Conservation (phyloP, 805 yeast genomes). For the Nakazawaea molendinolei region DNA sequence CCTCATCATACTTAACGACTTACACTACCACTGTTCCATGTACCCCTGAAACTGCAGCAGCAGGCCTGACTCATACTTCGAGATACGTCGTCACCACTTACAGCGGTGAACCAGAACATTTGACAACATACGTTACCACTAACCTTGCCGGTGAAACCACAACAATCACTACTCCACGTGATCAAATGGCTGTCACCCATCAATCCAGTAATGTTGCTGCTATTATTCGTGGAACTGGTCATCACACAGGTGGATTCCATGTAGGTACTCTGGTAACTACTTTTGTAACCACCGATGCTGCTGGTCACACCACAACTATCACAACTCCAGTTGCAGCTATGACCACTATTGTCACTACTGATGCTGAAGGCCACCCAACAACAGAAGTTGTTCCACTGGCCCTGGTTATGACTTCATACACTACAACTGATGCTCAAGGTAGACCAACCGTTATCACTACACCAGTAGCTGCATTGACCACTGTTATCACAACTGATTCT, state of each 20-base stretch:
- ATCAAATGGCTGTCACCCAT: neutral
- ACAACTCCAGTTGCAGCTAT: slow-evolving; percentile 1
- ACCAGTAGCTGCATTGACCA: neutral
- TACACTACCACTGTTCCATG: slow-evolving; percentile 6
- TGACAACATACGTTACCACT: slow-evolving; percentile 1
- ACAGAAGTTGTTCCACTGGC: slow-evolving; percentile 1
- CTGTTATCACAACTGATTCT: neutral
- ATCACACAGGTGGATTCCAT: neutral
- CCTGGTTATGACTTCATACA: neutral
- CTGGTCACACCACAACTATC: neutral
- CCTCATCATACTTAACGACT: neutral
- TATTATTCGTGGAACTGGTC: neutral
- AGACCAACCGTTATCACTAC: neutral
- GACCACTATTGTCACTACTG: slow-evolving; percentile 1
- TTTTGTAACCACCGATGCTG: neutral
- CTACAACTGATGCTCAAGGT: neutral
- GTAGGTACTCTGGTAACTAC: neutral
- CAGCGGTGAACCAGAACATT: too few species aligned
- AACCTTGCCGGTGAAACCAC: neutral
- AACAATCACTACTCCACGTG: neutral
- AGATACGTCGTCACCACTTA: neutral
- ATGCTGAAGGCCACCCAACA: neutral
- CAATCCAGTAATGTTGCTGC: neutral
- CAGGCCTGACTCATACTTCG: neutral
- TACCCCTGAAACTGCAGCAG: neutral